Conservation (phyloP, 2,329 filamentous ascomycete genomes). For the Colletotrichum sp. region DNA sequence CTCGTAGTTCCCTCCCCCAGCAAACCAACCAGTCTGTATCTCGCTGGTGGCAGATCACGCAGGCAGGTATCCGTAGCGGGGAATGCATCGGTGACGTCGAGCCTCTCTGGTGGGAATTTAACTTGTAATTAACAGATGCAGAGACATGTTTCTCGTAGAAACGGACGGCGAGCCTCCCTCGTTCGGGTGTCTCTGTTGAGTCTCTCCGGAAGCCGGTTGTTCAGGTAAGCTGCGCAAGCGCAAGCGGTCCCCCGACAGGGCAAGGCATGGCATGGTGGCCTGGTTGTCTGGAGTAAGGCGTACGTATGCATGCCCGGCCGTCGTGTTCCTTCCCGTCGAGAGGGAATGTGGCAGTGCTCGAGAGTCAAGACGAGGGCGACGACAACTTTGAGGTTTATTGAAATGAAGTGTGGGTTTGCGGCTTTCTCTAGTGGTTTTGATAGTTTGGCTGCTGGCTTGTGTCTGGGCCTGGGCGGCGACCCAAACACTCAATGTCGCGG, state of each 20-base stretch:
- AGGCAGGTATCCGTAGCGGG: neutral
- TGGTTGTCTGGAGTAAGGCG: slow-evolving; percentile 4
- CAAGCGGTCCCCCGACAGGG: neutral
- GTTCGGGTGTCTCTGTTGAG: neutral
- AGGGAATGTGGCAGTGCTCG: slow-evolving; percentile 13
- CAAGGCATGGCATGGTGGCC: neutral
- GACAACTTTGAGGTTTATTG: neutral
- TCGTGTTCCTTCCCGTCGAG: neutral
- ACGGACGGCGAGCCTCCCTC: neutral
- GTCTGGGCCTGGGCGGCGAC: neutral
- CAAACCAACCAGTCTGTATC: neutral
- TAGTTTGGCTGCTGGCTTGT: neutral
- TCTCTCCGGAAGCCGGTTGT: neutral
- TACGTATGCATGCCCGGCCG: slow-evolving; percentile 1
- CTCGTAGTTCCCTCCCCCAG: neutral
- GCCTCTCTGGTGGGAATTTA: neutral
- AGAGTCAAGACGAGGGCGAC: neutral
- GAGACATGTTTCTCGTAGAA: neutral
- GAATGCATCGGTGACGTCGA: slow-evolving; percentile 6
- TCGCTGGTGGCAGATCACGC: slow-evolving; percentile 1
- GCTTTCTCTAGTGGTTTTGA: neutral
- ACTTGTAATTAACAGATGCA: neutral
- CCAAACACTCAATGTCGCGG: slow-evolving; percentile 13
- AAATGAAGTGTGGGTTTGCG: neutral
- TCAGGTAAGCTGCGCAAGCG: neutral